Evolutionary conservation across 257 asterid genomes (phyloP), one percentile per base, ranked within the genome.

Genomic region (Galeopsis tetrahit): DNA sequence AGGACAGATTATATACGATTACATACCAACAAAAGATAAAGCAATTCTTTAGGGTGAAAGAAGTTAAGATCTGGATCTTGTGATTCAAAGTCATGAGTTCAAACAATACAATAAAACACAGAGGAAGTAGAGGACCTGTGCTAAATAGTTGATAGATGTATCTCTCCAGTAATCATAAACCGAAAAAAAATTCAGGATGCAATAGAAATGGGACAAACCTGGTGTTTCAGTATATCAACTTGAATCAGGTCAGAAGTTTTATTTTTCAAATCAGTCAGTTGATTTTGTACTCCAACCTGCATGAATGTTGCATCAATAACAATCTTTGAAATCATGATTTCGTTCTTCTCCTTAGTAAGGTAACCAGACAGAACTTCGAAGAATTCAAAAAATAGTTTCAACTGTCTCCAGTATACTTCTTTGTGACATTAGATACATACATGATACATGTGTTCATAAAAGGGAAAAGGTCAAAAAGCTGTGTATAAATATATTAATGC

Each of bases 281-380:
- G 85, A 76, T 89, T 86, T 77, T 89, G 95, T 81, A 89, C 70
- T 58, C 98, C 97, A 76, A 85, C 92, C 98, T 90, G 92, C 86
- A 74, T n/a, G 61, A 70, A 21, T 32, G 60, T 72, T 53, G 67
- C 52, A 65, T 42, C 38, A 70, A 58, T 33, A 75, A 38, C 4
- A 56, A 39, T 31, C 10, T 51, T 32, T 56, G 46, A 42, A 21
- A 64, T 68, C 17, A 43, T 57, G 46, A 10, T 43, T 48, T 60
- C 2, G 17, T 14, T 60, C 63, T 14, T 60, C 63, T 57, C 69
- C 62, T n/a, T 11, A 36, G 34, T 21, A 46, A 46, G 38, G 33
- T 15, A 39, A 39, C 40, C 51, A 31, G 33, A 65, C 21, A 42
- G 40, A 31, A 61, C 52, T 8, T 48, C 28, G 14, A 49, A 17